phyloP scores from a whole-genome alignment of 1,284 basidiomycete genomes.

The Heliocybe sulcata region DNA sequence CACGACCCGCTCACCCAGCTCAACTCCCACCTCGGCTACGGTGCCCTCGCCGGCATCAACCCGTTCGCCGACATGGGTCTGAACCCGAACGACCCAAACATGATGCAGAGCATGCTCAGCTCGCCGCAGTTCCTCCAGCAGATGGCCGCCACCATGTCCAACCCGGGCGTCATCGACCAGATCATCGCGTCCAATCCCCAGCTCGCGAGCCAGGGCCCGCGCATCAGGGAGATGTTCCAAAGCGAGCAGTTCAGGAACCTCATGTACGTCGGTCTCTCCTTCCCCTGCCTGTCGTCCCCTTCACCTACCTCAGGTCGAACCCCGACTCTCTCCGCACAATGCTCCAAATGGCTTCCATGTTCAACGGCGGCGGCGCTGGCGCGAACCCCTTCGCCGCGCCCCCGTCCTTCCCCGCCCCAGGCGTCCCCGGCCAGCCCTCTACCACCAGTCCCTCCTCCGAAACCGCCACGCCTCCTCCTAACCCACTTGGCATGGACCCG shows the following conservation, averaged over 20 bases:
- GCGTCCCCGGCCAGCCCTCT: conserved; percentile 14
- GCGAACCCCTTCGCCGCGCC: conserved; percentile 16
- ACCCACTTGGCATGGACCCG: conserved; percentile 25
- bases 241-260: conserved; percentile 78
- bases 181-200: conserved; percentile 80
- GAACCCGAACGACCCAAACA: conserved; percentile 86
- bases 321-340: conserved; percentile 74
- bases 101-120: conserved; percentile 82
- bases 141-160: conserved; percentile 69
- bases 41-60: conserved; percentile 74
- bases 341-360: conserved; percentile 70
- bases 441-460: background rate
- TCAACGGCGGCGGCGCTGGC: conserved; percentile 34
- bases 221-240: conserved; percentile 74
- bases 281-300: background rate
- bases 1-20: conserved; percentile 73
- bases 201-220: conserved; percentile 71
- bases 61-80: conserved; percentile 84
- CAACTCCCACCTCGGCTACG: conserved; percentile 65
- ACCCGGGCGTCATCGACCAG: conserved; percentile 81
- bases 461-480: conserved; percentile 5
- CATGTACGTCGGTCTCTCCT: conserved; percentile 45
- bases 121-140: conserved; percentile 75
- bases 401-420: conserved; percentile 50
- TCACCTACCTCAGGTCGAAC: conserved; percentile 45